Evolutionary conservation across 306 rosid species (phyloP).

Genomic region (Inga oerstediana): DNA sequence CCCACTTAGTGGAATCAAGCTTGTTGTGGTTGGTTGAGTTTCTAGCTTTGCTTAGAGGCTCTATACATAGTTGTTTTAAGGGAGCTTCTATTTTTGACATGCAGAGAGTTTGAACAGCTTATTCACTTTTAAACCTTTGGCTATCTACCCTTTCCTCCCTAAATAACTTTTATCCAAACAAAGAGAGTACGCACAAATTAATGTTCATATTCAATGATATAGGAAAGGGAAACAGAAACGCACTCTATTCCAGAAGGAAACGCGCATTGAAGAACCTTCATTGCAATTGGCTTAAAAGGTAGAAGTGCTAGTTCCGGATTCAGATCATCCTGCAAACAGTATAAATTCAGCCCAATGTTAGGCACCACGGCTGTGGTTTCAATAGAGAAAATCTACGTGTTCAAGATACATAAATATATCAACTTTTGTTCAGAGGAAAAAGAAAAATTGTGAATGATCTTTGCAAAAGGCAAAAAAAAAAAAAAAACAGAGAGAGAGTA

Average conservation of each 20-base stretch:
- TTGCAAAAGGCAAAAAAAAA: neutral
- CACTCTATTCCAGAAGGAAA: constrained; percentile 83
- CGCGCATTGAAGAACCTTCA: constrained; percentile 82
- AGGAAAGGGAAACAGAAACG: constrained; percentile 21
- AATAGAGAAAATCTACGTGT: constrained; percentile 3
- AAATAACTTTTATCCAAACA: neutral
- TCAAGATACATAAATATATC: neutral
- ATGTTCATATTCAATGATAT: neutral
- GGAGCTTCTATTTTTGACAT: neutral
- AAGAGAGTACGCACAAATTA: neutral
- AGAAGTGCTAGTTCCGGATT: constrained; percentile 71
- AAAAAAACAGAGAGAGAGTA: neutral
- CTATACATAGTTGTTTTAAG: neutral
- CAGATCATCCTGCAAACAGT: constrained; percentile 54
- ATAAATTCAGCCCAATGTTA: constrained; percentile 12
- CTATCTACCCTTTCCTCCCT: neutral
- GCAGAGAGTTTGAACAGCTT: neutral
- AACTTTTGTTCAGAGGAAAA: neutral
- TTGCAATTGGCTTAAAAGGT: constrained; percentile 77
- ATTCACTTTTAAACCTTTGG: neutral
- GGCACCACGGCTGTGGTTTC: constrained; percentile 15
- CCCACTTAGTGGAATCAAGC: too few relatives aligned
- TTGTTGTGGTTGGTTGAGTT: neutral
- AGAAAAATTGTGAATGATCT: constrained; percentile 14
- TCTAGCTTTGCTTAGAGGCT: neutral